A percentile compares a stretch with the other conserved stretches of the same genome.
Evolutionary conservation across 805 yeast species (phyloP).

Genomic region (Candida insectorum): DNA sequence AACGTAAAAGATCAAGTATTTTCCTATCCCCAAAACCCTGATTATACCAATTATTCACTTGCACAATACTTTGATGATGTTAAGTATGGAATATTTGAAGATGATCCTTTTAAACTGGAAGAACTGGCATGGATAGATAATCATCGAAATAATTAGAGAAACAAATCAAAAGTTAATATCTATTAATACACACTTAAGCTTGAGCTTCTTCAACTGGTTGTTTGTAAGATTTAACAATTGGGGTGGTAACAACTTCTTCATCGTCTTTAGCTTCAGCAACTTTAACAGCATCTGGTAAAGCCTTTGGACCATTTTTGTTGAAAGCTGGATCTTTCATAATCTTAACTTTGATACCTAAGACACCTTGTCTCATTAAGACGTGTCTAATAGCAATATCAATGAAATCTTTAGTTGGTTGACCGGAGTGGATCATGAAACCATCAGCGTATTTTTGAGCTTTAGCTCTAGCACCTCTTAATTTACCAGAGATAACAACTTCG

Average conservation of each 20-base stretch:
- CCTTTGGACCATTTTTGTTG: constrained; percentile 79
- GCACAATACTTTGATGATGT: constrained; percentile 7
- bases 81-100: constrained; percentile 3
- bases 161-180: too few relatives aligned
- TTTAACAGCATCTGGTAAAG: constrained; percentile 93
- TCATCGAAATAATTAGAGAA: too few relatives aligned
- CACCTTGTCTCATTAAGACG: constrained; percentile 99
- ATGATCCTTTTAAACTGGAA: neutral
- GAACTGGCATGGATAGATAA: neutral
- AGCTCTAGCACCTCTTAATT: constrained; percentile 99
- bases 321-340: constrained; percentile 98
- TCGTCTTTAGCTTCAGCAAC: constrained; percentile 95
- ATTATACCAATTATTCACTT: constrained; percentile 1
- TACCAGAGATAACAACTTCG: constrained; percentile 99
- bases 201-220: constrained; percentile 35
- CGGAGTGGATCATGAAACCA: constrained; percentile 99
- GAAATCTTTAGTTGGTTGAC: constrained; percentile 99
- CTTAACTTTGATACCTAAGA: constrained; percentile 98
- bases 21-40: too few relatives aligned
- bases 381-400: constrained; percentile 99
- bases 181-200: too few relatives aligned
- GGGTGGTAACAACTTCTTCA: constrained; percentile 67
- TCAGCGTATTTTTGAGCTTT: constrained; percentile 99
- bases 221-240: constrained; percentile 77
- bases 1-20: too few relatives aligned